A percentile compares a stretch with the other conserved stretches of the same genome.
Evolutionary conservation across 1,139 yeast genomes (phyloP).

Genomic region (Hemisphaericaspora xylofermentans): DNA sequence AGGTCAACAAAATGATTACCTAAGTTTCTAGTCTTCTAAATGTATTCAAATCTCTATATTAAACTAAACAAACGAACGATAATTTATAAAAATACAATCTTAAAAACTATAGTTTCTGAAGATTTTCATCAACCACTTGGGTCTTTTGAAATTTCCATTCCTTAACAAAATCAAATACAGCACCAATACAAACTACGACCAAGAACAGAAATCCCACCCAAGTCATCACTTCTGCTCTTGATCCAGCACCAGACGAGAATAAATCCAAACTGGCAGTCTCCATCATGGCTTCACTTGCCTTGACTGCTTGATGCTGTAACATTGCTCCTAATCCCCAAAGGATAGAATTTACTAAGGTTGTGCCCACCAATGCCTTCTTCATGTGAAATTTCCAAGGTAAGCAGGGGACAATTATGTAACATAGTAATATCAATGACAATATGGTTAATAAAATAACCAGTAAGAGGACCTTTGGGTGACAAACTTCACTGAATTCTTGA

Average conservation of each 20-base stretch:
- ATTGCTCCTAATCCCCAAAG: conserved; percentile 72
- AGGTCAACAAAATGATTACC: too few species aligned
- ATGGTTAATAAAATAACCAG: conserved; percentile 47
- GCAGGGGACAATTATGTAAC: conserved; percentile 49
- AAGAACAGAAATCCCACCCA: conserved; percentile 62
- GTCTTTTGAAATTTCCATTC: conserved; percentile 6
- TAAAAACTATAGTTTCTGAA: not conserved
- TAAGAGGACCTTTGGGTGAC: conserved; percentile 57
- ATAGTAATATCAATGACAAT: conserved; percentile 35
- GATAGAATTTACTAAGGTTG: conserved; percentile 40
- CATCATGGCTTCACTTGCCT: conserved; percentile 44
- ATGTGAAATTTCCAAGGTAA: conserved; percentile 43
- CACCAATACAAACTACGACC: conserved; percentile 21
- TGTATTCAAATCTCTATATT: too few species aligned
- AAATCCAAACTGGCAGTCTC: conserved; percentile 53
- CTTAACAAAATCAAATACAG: conserved; percentile 13
- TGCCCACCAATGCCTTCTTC: conserved; percentile 30
- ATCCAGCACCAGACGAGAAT: conserved; percentile 46
- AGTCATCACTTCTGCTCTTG: conserved; percentile 56
- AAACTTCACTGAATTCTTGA: conserved; percentile 38
- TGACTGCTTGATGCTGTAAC: conserved; percentile 63
- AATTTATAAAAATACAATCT: too few species aligned
- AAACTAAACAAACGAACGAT: not conserved
- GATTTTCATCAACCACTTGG: not conserved
- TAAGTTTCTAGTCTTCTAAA: too few species aligned